Base-by-base conservation (phyloP, 2,329 filamentous ascomycete genomes). In the Exutisphaerella laricina region DNA sequence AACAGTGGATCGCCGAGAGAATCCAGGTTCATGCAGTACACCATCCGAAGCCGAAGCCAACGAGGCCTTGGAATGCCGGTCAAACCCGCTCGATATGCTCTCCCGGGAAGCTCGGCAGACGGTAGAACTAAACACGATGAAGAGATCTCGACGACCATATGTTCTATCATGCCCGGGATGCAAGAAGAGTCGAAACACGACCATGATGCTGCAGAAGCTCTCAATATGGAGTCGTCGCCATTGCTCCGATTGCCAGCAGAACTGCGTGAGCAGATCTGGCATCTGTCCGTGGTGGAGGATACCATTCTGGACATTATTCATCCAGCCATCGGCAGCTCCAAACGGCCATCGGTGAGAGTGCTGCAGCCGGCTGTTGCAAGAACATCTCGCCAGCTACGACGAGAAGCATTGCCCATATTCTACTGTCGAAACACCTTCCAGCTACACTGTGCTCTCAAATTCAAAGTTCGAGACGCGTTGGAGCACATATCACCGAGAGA, bases 391-490 rank as follows among this genome's bases (percentile, higher is more conserved):
- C 33, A 35, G n/a, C 8, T 22, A 22, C 33, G 33, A 10, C 17
- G 12, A 4, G 33, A 35, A 35, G 18, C 14, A 5, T 8, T 35
- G 1, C 33, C 33, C 9, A 17, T 35, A 2, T 35, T 35, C 33
- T 35, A 35, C 33, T 21, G 18, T 8, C 33, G 23, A 2, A 35
- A 35, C 20, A 35, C 33, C 7, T 35, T 35, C n/a, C 17, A 35
- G 33, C 33, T 35, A 12, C 33, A 35, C 4, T 35, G 17, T 12
- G 17, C 33, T 3, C 20, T 35, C 18, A 35, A 35, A 20, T 35
- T 35, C 33, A 35, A 35, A 23, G 33, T 35, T 9, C 33, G 33
- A 20, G 18, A 35, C 13, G 33, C 33, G 7, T 20, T 35, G 17
- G 33, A 35, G 20, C 21, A 23, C 10, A 23, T 35, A 21, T 35